Evolutionary conservation across 2,329 filamentous ascomycete genomes (phyloP).

Genomic region (Hypoxylon sp.): DNA sequence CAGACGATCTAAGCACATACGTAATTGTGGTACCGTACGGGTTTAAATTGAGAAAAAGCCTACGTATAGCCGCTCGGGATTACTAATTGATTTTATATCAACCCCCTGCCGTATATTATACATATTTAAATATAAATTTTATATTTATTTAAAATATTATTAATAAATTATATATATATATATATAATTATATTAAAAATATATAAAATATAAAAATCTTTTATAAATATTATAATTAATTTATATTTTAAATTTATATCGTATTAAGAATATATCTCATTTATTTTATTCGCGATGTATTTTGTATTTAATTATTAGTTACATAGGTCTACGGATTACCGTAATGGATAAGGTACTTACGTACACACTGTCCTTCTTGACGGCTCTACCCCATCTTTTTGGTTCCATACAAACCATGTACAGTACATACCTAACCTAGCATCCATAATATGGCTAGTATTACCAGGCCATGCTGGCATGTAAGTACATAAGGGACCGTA

Average conservation of each 20-base stretch:
- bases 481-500: constrained; percentile 8
- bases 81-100: not conserved
- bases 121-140: too few relatives aligned
- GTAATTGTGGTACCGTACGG: constrained; percentile 12
- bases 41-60: constrained; percentile 20
- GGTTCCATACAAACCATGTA: constrained; percentile 1
- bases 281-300: constrained; percentile 5
- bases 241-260: constrained; percentile 48
- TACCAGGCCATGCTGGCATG: not conserved
- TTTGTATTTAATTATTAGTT: not conserved
- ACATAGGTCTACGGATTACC: constrained; percentile 26
- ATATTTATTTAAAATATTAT: too few relatives aligned
- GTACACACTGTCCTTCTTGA: constrained; percentile 39
- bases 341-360: constrained; percentile 41
- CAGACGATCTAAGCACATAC: not conserved
- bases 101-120: not conserved
- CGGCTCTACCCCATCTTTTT: constrained; percentile 14
- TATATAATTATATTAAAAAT: too few relatives aligned
- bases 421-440: not conserved
- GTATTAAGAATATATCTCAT: constrained; percentile 47
- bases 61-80: constrained; percentile 9
- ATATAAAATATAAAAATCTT: too few relatives aligned
- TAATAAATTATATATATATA: too few relatives aligned
- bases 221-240: too few relatives aligned
- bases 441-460: constrained; percentile 2